Evolutionary conservation across 2,329 filamentous ascomycete species (phyloP).

Genomic region (Chaetomium olivaceum): DNA sequence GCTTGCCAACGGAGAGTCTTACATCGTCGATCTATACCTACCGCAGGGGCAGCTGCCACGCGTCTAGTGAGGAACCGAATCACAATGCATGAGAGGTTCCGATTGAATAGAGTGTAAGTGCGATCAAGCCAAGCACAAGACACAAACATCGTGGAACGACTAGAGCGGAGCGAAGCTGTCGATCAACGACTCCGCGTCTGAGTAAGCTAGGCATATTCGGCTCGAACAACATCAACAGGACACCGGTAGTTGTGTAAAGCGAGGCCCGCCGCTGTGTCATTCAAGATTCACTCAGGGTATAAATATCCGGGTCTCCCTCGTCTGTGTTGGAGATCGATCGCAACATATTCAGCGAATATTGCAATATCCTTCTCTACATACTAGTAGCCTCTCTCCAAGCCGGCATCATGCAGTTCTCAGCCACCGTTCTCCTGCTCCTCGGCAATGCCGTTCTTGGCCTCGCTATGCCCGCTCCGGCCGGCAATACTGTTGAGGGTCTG

Average conservation of each 20-base stretch:
- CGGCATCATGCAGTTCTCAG: slow-evolving; percentile 2
- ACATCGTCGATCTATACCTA: background rate
- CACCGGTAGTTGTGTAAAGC: background rate
- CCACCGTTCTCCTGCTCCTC: background rate
- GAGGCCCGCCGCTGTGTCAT: background rate
- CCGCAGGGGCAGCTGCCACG: background rate
- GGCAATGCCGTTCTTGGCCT: slow-evolving; percentile 2
- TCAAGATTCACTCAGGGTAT: background rate
- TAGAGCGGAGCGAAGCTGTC: background rate
- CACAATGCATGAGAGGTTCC: background rate
- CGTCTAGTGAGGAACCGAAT: background rate
- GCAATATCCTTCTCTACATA: background rate
- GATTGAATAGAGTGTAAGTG: background rate
- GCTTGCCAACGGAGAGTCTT: background rate
- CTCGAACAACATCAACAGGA: background rate
- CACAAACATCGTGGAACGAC: background rate
- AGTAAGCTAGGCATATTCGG: background rate
- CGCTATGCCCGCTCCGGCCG: slow-evolving; percentile 1
- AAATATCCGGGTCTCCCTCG: background rate
- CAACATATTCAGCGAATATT: background rate
- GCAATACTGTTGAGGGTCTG: background rate
- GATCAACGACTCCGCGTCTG: background rate
- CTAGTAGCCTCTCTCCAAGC: background rate
- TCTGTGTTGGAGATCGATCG: background rate
- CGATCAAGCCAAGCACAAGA: background rate